Evolutionary conservation across 2,329 filamentous ascomycete genomes (phyloP).

Genomic region (Shiraia bambusicola): DNA sequence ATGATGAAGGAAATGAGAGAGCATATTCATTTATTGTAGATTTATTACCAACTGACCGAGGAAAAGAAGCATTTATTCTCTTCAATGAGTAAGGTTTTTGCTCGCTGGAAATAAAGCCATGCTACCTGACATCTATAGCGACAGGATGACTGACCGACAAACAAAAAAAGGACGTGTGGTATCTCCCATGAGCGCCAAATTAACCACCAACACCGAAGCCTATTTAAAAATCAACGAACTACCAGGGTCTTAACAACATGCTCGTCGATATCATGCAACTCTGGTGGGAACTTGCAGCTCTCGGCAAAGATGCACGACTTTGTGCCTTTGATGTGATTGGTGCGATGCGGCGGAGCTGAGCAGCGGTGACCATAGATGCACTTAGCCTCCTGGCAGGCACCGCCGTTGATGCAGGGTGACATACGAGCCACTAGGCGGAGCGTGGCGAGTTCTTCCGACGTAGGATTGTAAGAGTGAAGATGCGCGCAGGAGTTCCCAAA

Average conservation of each 20-base stretch:
- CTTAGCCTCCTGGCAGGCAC: slow-evolving; percentile 58
- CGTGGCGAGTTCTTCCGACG: slow-evolving; percentile 55
- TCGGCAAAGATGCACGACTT: slow-evolving; percentile 60
- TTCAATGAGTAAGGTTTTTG: no score
- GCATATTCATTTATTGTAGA: no score
- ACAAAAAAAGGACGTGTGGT: no score
- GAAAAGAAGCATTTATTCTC: no score
- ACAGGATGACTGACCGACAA: no score
- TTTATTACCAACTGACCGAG: no score
- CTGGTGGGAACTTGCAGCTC: slow-evolving; percentile 58
- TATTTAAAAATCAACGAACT: slow-evolving; percentile 22
- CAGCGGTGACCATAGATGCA: slow-evolving; percentile 68
- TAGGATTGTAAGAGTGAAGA: slow-evolving; percentile 55
- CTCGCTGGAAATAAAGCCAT: no score
- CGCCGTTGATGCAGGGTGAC: slow-evolving; percentile 62
- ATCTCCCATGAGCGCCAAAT: no score
- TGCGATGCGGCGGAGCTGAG: slow-evolving; percentile 50
- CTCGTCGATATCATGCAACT: slow-evolving; percentile 61
- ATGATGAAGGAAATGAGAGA: no score
- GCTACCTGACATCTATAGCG: no score
- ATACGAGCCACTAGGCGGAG: slow-evolving; percentile 62
- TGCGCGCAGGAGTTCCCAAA: slow-evolving; percentile 59
- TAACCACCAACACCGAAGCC: no score
- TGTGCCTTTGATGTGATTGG: slow-evolving; percentile 49
- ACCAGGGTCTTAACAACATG: slow-evolving; percentile 56